Base-by-base conservation (phyloP, 495 filamentous ascomycete species). In the Corynascus novoguineensis region DNA sequence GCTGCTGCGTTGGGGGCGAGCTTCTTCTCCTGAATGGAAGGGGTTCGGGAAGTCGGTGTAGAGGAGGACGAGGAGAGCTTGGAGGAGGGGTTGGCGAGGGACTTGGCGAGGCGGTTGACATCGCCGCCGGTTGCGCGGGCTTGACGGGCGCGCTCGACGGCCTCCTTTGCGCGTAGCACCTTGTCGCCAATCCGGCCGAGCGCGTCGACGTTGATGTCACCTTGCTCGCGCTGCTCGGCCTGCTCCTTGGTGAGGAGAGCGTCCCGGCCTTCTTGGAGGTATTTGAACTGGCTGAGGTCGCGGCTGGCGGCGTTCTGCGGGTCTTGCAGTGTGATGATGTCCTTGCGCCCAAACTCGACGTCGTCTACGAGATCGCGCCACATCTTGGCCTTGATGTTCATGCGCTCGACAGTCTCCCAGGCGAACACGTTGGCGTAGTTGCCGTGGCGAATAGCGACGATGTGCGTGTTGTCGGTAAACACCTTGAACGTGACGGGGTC, bases 401-500 rank as follows among this genome's bases (percentile, higher is more conserved):
- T 80, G 60, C 90, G 80, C 69, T 97, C 90, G 11, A 97, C 81
- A 3, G 93, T 99, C 66, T 97, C 93, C 83, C 86, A 96, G 10
- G 91, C 84, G 67, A 96, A 99, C 7, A 96, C 95, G 73, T 97
- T 97, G 32, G 89, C 90, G 35, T 90, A 88, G 37, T 66, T 81
- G 17, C 76, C 79, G 62, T 88, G 90, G 46, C 85, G 78, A 57
- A 99, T 75, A 28, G 92, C 91, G 42, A 97, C 89, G 42, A 99
- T 87, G 68, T 99, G 93, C 9, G 95, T 96, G 69, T 97, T 97
- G 68, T 99, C 91, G 35, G 93, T 99, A 62, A 99, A 86, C 11
- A 93, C 86, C 73, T 99, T 99, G 78, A 86, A 97, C 4, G 89
- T 96, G 21, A 99, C 92, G 1, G 93, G 93, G 68, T 99, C 93